phyloP scores from a whole-genome alignment of 106 monocot species.

The Dendrobium officinale region DNA sequence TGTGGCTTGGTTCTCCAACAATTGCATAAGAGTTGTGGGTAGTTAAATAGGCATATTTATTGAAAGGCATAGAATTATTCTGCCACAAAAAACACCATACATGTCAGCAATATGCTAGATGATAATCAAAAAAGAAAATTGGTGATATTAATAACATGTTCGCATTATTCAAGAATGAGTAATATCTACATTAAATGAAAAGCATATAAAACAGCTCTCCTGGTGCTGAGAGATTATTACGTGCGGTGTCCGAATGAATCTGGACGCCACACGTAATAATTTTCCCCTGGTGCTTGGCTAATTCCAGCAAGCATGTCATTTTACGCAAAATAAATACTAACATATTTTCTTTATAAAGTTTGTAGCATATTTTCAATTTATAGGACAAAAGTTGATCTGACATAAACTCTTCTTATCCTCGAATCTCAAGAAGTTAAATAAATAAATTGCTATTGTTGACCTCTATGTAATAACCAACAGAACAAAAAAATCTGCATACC shows the following conservation, averaged over 20 bases:
- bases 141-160: background rate
- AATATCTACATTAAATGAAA: background rate
- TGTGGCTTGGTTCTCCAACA: conserved; percentile 58
- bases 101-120: background rate
- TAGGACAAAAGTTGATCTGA: background rate
- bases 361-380: too few relatives aligned
- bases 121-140: background rate
- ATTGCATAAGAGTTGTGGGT: conserved; percentile 89
- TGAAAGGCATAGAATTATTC: conserved; percentile 82
- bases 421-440: background rate
- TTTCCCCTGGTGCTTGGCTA: background rate
- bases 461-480: too few relatives aligned
- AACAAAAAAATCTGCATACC: too few relatives aligned
- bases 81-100: conserved; percentile 8
- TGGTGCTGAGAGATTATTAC: background rate
- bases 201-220: background rate
- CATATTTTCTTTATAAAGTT: background rate
- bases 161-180: background rate
- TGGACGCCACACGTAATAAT: too few relatives aligned
- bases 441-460: too few relatives aligned
- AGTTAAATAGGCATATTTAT: conserved; percentile 82
- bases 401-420: background rate
- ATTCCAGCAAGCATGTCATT: background rate
- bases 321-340: background rate
- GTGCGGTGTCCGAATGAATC: too few relatives aligned